These are phyloP conservation scores for Spatholobus suberectus DNA, from an alignment of 306 rosid genomes.

Conservation along the genomic window DNA sequence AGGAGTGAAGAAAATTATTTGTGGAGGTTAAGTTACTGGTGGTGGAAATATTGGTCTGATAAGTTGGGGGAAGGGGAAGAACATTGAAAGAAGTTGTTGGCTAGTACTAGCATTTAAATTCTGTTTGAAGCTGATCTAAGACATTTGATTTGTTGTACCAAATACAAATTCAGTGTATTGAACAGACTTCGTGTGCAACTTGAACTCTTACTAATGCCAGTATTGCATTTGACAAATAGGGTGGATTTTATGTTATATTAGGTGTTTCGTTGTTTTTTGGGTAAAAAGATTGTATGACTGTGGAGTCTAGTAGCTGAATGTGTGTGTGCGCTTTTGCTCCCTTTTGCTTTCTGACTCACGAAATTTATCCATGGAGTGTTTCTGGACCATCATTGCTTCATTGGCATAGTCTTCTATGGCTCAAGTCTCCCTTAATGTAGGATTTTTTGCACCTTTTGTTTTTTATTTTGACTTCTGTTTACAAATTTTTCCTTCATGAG, in stretches of 20 bases:
- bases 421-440: not conserved
- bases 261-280: not conserved
- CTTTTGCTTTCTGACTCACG: not conserved
- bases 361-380: slow-evolving; percentile 4
- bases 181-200: not conserved
- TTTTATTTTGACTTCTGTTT: not conserved
- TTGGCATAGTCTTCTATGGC: not conserved
- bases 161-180: not conserved
- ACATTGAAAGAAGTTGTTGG: not conserved
- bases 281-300: not conserved
- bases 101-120: not conserved
- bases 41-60: not conserved
- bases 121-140: not conserved
- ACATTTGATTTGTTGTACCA: not conserved
- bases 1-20: not conserved
- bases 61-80: not conserved
- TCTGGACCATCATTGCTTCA: not conserved
- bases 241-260: not conserved
- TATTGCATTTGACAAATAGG: not conserved
- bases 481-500: not conserved
- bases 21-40: not conserved
- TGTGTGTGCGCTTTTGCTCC: not conserved
- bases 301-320: not conserved
- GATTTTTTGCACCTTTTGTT: not conserved
- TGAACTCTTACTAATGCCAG: not conserved